Evolutionary conservation across 495 filamentous ascomycete genomes (phyloP).

Genomic region (Parathielavia appendiculata): DNA sequence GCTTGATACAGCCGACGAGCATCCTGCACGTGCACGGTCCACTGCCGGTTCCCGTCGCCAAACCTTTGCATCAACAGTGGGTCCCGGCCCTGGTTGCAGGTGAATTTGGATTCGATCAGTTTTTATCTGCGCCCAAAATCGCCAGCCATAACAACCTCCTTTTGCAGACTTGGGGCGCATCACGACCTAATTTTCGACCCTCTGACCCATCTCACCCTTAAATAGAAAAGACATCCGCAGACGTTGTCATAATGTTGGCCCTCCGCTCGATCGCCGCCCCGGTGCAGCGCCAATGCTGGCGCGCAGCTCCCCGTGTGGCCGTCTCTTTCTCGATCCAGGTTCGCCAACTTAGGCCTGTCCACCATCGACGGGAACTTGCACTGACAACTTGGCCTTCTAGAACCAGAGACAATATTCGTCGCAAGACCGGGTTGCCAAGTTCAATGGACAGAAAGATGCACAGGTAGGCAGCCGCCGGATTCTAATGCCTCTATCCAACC

Average conservation of each 20-base stretch:
- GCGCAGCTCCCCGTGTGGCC: conserved; percentile 43
- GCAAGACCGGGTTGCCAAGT: conserved; percentile 80
- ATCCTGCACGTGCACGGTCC: conserved; percentile 18
- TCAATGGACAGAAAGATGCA: conserved; percentile 80
- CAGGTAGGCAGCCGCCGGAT: conserved; percentile 57
- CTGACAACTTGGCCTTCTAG: conserved; percentile 33
- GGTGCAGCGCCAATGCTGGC: conserved; percentile 48
- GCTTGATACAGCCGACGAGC: conserved; percentile 4
- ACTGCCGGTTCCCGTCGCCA: conserved; percentile 15
- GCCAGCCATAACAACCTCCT: conserved; percentile 6
- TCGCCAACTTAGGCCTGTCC: conserved; percentile 13
- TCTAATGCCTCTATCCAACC: conserved; percentile 1
- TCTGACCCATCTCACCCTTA: not conserved
- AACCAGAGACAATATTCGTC: conserved; percentile 44
- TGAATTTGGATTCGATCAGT: conserved; percentile 9
- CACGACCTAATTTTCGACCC: conserved; percentile 1
- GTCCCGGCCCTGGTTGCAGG: conserved; percentile 11
- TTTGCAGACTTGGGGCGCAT: conserved; percentile 7
- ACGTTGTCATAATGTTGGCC: conserved; percentile 44
- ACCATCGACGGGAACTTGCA: not conserved
- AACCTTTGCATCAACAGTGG: conserved; percentile 19
- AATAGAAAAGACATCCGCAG: not conserved
- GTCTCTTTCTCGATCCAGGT: conserved; percentile 44
- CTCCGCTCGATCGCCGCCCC: conserved; percentile 49
- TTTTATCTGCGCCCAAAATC: conserved; percentile 18